These are phyloP conservation scores for Lentinula aciculospora DNA, from an alignment of 768 basidiomycete species.

Conservation along the genomic window DNA sequence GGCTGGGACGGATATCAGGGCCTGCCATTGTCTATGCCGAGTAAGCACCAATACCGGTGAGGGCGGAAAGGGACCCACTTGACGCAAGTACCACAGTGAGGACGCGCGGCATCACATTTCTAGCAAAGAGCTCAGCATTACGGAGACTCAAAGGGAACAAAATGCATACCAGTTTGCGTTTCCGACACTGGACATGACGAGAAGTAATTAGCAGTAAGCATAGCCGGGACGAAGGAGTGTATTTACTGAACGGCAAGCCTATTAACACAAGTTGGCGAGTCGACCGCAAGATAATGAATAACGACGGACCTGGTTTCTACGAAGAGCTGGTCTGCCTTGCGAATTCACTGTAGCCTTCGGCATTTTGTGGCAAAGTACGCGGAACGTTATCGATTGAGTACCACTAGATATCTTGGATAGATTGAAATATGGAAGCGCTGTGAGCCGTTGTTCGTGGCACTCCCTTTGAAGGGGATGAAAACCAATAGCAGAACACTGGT, in stretches of 20 bases:
- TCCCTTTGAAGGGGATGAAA: not conserved
- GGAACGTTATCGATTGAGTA: not conserved
- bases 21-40: conserved; percentile 66
- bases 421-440: not conserved
- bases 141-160: not conserved
- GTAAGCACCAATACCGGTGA: not conserved
- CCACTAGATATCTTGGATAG: not conserved
- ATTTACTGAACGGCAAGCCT: conserved; percentile 49
- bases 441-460: not conserved
- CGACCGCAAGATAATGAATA: not conserved
- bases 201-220: too few relatives aligned
- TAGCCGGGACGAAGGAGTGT: too few relatives aligned
- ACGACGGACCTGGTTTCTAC: conserved; percentile 65
- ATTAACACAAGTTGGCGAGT: not conserved
- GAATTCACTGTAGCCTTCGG: conserved; percentile 53
- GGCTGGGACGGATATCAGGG: conserved; percentile 76
- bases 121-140: conserved; percentile 19
- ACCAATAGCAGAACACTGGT: not conserved
- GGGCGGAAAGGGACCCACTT: conserved; percentile 46
- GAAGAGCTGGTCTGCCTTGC: conserved; percentile 53
- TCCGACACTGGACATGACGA: conserved; percentile 71
- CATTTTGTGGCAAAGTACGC: conserved; percentile 34
- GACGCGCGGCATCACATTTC: conserved; percentile 88
- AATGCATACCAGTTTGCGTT: conserved; percentile 71
- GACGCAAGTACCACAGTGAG: conserved; percentile 80